Evolutionary conservation across 2,329 filamentous ascomycete species (phyloP).

Genomic region (Hypomyces perniciosus): DNA sequence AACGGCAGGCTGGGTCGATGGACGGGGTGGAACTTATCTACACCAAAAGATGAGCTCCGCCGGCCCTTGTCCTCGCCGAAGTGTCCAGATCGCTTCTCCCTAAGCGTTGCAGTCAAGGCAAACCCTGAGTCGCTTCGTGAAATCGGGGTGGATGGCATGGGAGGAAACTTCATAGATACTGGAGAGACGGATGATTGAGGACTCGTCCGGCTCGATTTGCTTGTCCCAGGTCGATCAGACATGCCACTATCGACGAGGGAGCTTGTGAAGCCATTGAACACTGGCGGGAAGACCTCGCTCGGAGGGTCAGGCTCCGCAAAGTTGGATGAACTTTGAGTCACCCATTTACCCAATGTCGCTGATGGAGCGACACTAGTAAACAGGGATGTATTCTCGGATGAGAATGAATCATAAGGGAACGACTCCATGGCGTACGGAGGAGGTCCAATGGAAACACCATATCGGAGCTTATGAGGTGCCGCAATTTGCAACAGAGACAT

Average conservation of each 20-base stretch:
- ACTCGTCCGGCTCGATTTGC: constrained; percentile 57
- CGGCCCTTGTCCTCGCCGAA: constrained; percentile 74
- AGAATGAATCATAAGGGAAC: constrained; percentile 84
- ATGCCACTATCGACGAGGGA: constrained; percentile 61
- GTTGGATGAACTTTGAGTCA: constrained; percentile 79
- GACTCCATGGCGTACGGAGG: constrained; percentile 90
- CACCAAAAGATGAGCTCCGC: constrained; percentile 86
- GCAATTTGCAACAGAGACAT: constrained; percentile 81
- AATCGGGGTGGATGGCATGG: constrained; percentile 68
- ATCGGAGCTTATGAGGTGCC: constrained; percentile 82
- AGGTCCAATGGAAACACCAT: constrained; percentile 79
- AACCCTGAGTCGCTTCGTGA: constrained; percentile 90
- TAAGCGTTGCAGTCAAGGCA: constrained; percentile 74
- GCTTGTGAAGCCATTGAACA: constrained; percentile 89
- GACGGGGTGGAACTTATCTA: constrained; percentile 63
- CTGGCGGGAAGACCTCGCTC: constrained; percentile 50
- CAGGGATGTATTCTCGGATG: constrained; percentile 74
- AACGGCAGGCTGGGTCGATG: constrained; percentile 70
- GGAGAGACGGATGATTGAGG: constrained; percentile 66
- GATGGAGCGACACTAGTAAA: constrained; percentile 67
- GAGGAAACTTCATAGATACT: constrained; percentile 69
- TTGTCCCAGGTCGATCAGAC: constrained; percentile 72
- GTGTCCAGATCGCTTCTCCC: constrained; percentile 91
- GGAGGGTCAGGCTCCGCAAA: constrained; percentile 65
- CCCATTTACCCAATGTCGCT: constrained; percentile 76